These are phyloP conservation scores for Tolypocladium nubicola DNA, from an alignment of 2,329 filamentous ascomycete genomes.

Conservation along the genomic window DNA sequence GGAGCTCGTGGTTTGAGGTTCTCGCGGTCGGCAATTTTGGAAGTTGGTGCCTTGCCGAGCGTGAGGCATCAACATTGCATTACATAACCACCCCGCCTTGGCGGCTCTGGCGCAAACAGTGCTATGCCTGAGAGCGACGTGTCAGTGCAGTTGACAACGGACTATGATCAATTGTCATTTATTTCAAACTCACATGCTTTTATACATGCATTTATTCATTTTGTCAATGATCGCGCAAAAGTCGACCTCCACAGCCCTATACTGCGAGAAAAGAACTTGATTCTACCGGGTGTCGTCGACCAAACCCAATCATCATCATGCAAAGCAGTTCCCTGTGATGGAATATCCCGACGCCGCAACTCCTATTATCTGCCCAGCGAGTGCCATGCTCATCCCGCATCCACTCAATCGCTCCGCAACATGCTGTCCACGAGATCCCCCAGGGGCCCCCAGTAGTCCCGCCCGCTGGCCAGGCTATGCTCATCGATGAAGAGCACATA, in stretches of 20 bases:
- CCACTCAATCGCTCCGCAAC: constrained; percentile 71
- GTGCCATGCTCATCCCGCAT: background rate
- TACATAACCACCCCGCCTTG: background rate
- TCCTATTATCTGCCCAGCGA: constrained; percentile 5
- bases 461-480: constrained; percentile 81
- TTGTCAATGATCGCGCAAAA: background rate
- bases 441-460: constrained; percentile 94
- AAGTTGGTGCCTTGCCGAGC: constrained; percentile 25
- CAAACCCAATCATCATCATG: background rate
- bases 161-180: background rate
- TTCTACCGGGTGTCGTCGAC: background rate
- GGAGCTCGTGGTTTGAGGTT: constrained; percentile 24
- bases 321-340: background rate
- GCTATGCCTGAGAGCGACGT: background rate
- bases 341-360: constrained; percentile 12
- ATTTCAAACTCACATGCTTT: background rate
- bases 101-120: background rate
- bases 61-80: constrained; percentile 25
- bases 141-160: too few relatives aligned
- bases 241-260: background rate
- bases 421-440: constrained; percentile 97
- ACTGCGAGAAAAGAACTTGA: background rate
- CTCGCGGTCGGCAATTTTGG: constrained; percentile 31
- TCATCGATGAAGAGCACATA: constrained; percentile 98
- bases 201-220: too few relatives aligned